phyloP scores from a whole-genome alignment of 768 basidiomycete species.

The Cystofilobasidium bisporidii region DNA sequence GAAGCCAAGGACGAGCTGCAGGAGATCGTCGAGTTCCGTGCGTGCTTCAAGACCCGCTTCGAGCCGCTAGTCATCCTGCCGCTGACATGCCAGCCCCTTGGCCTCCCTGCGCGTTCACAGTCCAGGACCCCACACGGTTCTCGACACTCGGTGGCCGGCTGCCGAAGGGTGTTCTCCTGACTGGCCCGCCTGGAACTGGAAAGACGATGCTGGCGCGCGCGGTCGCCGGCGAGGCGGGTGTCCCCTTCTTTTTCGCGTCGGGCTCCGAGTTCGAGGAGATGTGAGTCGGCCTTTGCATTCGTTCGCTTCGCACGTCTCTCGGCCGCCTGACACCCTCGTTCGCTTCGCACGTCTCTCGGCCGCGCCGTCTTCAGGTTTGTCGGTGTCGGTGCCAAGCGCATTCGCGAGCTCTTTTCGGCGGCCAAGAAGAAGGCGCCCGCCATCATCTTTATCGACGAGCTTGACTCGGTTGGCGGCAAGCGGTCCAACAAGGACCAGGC shows the following conservation, averaged over 20 bases:
- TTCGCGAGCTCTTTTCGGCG: conserved; percentile 85
- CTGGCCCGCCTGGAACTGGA: conserved; percentile 62
- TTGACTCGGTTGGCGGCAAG: conserved; percentile 88
- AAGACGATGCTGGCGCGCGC: conserved; percentile 96
- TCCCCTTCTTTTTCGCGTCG: conserved; percentile 93
- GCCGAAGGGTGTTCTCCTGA: conserved; percentile 76
- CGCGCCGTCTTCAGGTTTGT: conserved; percentile 46
- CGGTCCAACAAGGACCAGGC: conserved; percentile 36
- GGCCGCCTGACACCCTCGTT: neutral
- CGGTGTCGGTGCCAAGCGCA: conserved; percentile 79
- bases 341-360: no score
- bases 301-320: neutral
- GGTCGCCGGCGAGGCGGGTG: conserved; percentile 93
- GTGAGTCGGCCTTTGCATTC: conserved; percentile 35
- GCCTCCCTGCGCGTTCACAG: neutral
- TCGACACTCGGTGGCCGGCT: conserved; percentile 84
- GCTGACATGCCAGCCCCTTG: neutral
- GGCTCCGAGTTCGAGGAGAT: conserved; percentile 99
- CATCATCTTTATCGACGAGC: conserved; percentile 96
- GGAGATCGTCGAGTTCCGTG: conserved; percentile 26
- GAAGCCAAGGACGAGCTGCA: conserved; percentile 85
- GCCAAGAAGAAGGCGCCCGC: conserved; percentile 91
- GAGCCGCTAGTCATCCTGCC: neutral
- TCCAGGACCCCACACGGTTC: conserved; percentile 79
- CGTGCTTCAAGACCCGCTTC: neutral